Base-by-base conservation (phyloP, 1,284 basidiomycete species). In the Coniferiporia weirii region DNA sequence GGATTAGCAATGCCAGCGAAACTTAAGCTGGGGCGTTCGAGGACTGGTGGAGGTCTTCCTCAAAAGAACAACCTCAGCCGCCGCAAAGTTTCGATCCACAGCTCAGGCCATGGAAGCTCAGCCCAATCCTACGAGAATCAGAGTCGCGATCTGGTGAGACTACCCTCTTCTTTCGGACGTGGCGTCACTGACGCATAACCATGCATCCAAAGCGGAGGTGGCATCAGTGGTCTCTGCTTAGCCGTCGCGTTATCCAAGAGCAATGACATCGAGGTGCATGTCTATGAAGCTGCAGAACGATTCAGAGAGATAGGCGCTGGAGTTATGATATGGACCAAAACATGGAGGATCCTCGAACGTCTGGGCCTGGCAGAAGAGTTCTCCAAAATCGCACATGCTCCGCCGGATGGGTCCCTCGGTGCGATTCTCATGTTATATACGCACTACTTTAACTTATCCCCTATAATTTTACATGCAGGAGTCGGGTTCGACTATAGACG, bases 251-350 rank as follows among this genome's bases (percentile, higher is more conserved):
- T 79, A 8, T 73, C 75, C 1, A 68, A 67, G 53, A 71, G 69
- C 56, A 57, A 71, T 0, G 69, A 78, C 62, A 72, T 81, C n/a
- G 67, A 74, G 47, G 75, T 80, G 4, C 70, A 75, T 35, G 66
- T 81, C 1, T 81, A 79, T 65, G 79, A 81, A 66, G 73, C 76
- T 5, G 72, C 79, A 9, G 72, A 69, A 6, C 72, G 71, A 19
- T 79, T 80, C 68, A 75, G 70, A 55, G 79, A 81, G 64, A 78
- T 81, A 32, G 78, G 78, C 4, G 79, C 79, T 9, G 79, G 78
- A 1, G 74, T 79, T 17, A 76, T 75, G 73, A 75, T 79, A 32
- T 78, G 76, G 76, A 68, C 68, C 9, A 64, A 70, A 50, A 71
- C 77, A 10, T 79, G 78, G 78, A 67, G 67, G 38, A 76, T 79